phyloP scores from a whole-genome alignment of 1,139 yeast species.

The Geotrichum reessii region DNA sequence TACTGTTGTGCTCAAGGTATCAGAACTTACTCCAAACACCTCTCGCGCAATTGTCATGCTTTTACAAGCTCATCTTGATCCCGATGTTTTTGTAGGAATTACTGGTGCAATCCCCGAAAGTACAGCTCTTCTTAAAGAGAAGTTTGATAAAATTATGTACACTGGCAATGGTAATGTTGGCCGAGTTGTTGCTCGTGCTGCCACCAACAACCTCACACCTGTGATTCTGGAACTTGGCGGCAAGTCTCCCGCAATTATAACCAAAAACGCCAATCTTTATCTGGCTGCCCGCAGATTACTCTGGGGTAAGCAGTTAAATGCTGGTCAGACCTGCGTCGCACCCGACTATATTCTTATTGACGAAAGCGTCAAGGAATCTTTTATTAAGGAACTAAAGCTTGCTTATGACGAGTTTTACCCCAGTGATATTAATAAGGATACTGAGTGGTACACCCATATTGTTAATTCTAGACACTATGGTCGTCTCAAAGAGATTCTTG shows the following conservation, averaged over 20 bases:
- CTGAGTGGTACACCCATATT: constrained; percentile 53
- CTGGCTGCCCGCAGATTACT: constrained; percentile 60
- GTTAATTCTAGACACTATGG: constrained; percentile 54
- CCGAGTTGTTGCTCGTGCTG: constrained; percentile 67
- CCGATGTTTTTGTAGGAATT: constrained; percentile 53
- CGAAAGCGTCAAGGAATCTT: constrained; percentile 48
- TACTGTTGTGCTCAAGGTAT: constrained; percentile 71
- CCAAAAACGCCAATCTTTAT: constrained; percentile 44
- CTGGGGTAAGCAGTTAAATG: constrained; percentile 74
- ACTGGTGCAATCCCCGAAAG: constrained; percentile 74
- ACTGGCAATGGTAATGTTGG: constrained; percentile 83
- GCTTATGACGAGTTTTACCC: constrained; percentile 49
- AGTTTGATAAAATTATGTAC: constrained; percentile 77
- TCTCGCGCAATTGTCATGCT: constrained; percentile 52
- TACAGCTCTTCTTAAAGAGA: constrained; percentile 55
- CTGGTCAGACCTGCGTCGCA: constrained; percentile 91
- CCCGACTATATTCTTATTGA: constrained; percentile 77
- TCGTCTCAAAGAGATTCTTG: constrained; percentile 45
- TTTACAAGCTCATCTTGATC: constrained; percentile 50
- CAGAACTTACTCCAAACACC: constrained; percentile 66
- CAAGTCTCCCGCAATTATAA: constrained; percentile 77
- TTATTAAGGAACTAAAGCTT: constrained; percentile 43
- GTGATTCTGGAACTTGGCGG: constrained; percentile 83
- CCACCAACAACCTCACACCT: constrained; percentile 82
- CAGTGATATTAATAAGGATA: constrained; percentile 33